A percentile compares a stretch with the other conserved stretches of the same genome.
These are phyloP conservation scores for Ettlia oleoabundans DNA, from an alignment of 139 green algal species.

Conservation along the genomic window DNA sequence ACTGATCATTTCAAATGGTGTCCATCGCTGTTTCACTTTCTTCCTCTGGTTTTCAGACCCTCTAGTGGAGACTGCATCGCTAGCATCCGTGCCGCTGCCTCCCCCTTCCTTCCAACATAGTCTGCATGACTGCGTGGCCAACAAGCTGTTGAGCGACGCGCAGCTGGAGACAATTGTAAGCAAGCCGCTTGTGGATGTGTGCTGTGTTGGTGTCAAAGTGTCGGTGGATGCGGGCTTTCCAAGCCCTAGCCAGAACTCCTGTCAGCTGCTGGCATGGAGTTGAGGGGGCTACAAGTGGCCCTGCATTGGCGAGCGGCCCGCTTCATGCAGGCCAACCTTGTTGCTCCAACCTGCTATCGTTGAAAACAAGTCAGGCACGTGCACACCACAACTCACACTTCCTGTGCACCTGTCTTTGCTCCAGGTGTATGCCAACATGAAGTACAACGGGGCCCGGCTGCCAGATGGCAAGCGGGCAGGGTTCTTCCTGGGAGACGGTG, in stretches of 20 bases:
- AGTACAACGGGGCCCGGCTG: slow-evolving; percentile 53
- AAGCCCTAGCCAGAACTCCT: too few relatives aligned
- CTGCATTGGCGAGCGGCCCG: too few relatives aligned
- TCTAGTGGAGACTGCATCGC: slow-evolving; percentile 76
- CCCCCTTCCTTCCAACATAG: slow-evolving; percentile 61
- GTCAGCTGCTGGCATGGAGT: too few relatives aligned
- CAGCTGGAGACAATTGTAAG: slow-evolving; percentile 71
- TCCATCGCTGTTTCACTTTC: too few relatives aligned
- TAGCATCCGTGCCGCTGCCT: slow-evolving; percentile 66
- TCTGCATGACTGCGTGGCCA: slow-evolving; percentile 52
- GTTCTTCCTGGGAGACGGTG: slow-evolving; percentile 88
- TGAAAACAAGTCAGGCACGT: too few relatives aligned
- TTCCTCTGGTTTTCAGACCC: slow-evolving; percentile 43
- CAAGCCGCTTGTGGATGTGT: background rate
- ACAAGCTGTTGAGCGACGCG: slow-evolving; percentile 59
- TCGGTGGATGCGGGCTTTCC: too few relatives aligned
- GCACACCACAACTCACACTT: too few relatives aligned
- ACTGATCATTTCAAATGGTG: too few relatives aligned
- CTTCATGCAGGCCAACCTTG: too few relatives aligned
- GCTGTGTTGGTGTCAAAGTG: background rate
- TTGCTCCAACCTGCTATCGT: too few relatives aligned
- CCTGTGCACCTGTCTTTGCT: too few relatives aligned
- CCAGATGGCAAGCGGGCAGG: slow-evolving; percentile 48
- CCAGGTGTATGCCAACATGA: slow-evolving; percentile 82
- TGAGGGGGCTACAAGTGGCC: too few relatives aligned